Base-by-base conservation (phyloP, 139 green algal genomes). In the Chlamydomonas urium region DNA sequence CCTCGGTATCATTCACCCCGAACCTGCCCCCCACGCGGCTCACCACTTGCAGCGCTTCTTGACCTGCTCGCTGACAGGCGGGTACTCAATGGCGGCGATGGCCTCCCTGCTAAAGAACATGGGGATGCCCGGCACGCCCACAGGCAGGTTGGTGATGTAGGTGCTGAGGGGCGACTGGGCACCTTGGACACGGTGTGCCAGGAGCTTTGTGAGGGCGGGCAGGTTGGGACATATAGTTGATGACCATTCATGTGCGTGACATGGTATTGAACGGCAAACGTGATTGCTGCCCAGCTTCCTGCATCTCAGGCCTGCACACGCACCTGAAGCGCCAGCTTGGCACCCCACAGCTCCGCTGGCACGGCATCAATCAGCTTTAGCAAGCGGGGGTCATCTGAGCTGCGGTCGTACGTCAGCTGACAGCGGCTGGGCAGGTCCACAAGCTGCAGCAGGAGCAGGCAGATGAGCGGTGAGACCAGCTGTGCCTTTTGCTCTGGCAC, bases 301-400 rank as follows among this genome's bases (percentile, higher is more conserved):
- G 14, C 45, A 53, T 17, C 14, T 17, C 45, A 14, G 14, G 56
- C 56, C 10, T 31, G 19, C 14, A 17, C n/a, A 65, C 17, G 74
- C 53, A 36, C 24, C 72, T 90, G 77, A 26, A 84, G 48, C 1
- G 69, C 79, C 26, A 91, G 78, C 61, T 75, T 87, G 21, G 82
- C 90, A 0, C 88, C 86, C 89, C 90, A 94, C 1, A 95, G 86
- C 67, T 94, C 89, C 0, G 69, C 59, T 2, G 90, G 90, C 1
- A 95, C 83, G 33, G 83, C 73, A 0, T 84, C 38, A 14, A 94
- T 88, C 0, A 94, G 76, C 0, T 24, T 23, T n/a, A 93, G 70
- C 47, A 94, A 60, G 10, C 69, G 34, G 0, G 79, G 73, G 42
- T 91, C 78, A 2, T 69, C 75, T n/a, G 37, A 72, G 21, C 42